Evolutionary conservation across 495 filamentous ascomycete species (phyloP).

Genomic region (Corynascus novoguineensis): DNA sequence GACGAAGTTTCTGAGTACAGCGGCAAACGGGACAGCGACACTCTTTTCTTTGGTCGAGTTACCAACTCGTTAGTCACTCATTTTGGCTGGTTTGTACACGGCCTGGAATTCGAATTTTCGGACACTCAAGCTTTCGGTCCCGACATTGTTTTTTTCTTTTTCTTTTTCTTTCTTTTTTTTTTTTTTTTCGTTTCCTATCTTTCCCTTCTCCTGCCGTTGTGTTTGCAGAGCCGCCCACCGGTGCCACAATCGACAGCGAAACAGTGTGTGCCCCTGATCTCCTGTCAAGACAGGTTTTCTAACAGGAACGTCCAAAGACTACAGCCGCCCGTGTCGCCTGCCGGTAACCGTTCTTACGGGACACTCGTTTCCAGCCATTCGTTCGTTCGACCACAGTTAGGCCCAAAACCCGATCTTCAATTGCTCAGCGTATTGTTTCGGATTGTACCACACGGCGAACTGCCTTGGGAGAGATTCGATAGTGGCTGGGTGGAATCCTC

Average conservation of each 20-base stretch:
- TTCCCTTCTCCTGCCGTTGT: conserved; percentile 9
- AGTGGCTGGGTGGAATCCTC: background rate
- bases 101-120: background rate
- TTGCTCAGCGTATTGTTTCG: background rate
- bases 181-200: too few species aligned
- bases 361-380: conserved; percentile 2
- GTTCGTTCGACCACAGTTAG: background rate
- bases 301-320: conserved; percentile 18
- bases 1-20: background rate
- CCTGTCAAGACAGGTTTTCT: conserved; percentile 26
- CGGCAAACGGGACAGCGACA: conserved; percentile 13
- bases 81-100: conserved; percentile 7
- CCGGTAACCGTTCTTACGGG: background rate
- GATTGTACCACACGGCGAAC: background rate
- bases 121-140: conserved; percentile 10
- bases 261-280: conserved; percentile 29
- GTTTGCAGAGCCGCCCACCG: conserved; percentile 20
- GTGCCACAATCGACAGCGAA: conserved; percentile 27
- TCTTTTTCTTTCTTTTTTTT: too few species aligned
- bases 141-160: conserved; percentile 15
- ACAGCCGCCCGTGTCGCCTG: background rate
- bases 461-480: background rate
- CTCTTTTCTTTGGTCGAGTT: conserved; percentile 14
- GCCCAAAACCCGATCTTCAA: background rate
- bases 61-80: conserved; percentile 8